phyloP scores from a whole-genome alignment of 192 early-diverging fungal species.

The Dimargaris xerosporica region DNA sequence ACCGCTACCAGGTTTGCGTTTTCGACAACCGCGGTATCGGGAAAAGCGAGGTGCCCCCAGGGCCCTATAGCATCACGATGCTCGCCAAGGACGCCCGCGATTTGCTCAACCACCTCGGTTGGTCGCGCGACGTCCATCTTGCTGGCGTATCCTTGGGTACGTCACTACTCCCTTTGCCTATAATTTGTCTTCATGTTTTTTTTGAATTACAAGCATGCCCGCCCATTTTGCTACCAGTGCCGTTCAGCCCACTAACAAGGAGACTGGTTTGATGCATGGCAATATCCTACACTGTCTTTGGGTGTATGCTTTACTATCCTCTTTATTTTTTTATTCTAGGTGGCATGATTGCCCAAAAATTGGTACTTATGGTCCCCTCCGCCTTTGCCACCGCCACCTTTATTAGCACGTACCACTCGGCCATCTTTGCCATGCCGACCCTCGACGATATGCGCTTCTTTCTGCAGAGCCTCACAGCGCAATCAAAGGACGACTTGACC shows the following conservation, averaged over 20 bases:
- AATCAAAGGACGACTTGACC: background rate
- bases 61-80: constrained; percentile 38
- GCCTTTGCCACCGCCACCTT: constrained; percentile 18
- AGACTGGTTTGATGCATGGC: too few species aligned
- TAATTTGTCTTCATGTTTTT: too few species aligned
- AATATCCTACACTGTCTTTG: too few species aligned
- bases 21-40: constrained; percentile 83
- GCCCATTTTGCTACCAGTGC: too few species aligned
- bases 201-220: too few species aligned
- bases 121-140: constrained; percentile 53
- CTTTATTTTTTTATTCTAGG: constrained; percentile 19
- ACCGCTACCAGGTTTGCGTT: constrained; percentile 52
- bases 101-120: constrained; percentile 56
- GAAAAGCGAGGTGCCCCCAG: constrained; percentile 17
- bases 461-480: constrained; percentile 3
- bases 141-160: constrained; percentile 57
- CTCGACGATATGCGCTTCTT: constrained; percentile 10
- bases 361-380: constrained; percentile 34
- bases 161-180: background rate
- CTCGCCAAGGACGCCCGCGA: constrained; percentile 59
- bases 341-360: constrained; percentile 71
- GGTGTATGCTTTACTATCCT: background rate
- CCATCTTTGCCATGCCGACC: constrained; percentile 11
- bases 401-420: constrained; percentile 11
- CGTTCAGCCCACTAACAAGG: too few species aligned